Base-by-base conservation (phyloP, 192 early-diverging fungal species). In the Funneliformis mosseae region DNA sequence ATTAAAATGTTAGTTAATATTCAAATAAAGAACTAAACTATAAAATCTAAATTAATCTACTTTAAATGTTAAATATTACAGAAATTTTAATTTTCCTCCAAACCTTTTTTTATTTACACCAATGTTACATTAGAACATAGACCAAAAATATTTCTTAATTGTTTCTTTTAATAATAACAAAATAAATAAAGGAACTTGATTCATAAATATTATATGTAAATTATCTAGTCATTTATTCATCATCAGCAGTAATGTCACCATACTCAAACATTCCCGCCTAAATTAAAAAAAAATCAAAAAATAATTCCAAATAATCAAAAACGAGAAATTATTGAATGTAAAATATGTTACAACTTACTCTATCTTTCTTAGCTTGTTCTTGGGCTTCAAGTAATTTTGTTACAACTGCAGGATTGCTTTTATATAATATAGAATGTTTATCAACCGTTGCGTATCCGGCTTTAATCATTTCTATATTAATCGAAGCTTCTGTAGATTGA, bases 401-500 rank as follows among this genome's bases (percentile, higher is more conserved):
- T 42, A 95, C 46, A 43, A 91, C 84, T 42, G 74, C 82, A 79
- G 88, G 87, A 77, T 91, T 91, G 42, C 85, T 87, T n/a, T 82
- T 85, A 76, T 83, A 81, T 81, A 89, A 88, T 10, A 83, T 79
- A 8, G 85, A 81, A 77, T 90, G 89, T 45, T 83, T 78, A 43
- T 85, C 87, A 23, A 90, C 87, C 8, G 88, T 74, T 2, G 91
- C 93, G 46, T 84, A 87, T 7, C 93, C 93, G 71, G 91, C 91
- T 50, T 85, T 82, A 10, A 92, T 89, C 82, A 94, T 64, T 80
- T 92, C 89, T 5, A 85, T 85, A 72, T 94, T 94, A 82, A 93
- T 87, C 78, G 91, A 92, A 73, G 88, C 87, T 39, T 93, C 93
- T 8, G 90, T 81, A 8, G 88, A 89, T 39, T 87, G 83, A 9